Evolutionary conservation across 345 rosid species (phyloP).

Genomic region (Hibiscus tridactylites): DNA sequence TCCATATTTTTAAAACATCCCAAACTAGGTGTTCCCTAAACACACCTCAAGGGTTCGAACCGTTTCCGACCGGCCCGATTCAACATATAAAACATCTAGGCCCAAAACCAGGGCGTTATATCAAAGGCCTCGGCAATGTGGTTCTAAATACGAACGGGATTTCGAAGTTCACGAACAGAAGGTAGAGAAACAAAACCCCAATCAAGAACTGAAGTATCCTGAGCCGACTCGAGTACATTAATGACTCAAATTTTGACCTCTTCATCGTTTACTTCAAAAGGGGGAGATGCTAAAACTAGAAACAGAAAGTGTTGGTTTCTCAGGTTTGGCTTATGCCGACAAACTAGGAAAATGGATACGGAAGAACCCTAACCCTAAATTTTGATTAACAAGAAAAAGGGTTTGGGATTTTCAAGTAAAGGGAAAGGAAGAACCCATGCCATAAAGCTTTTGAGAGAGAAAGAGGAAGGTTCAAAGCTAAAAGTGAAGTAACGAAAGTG

Average conservation of each 20-base stretch:
- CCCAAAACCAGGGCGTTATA: no score
- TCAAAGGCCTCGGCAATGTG: conserved; percentile 26
- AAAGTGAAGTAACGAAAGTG: background rate
- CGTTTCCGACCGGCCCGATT: no score
- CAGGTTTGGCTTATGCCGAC: no score
- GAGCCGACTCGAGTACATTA: conserved; percentile 28
- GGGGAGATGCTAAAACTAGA: no score
- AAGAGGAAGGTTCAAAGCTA: background rate
- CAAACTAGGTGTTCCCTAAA: no score
- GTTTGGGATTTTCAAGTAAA: background rate
- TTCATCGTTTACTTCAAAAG: conserved; percentile 21
- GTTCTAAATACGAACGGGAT: conserved; percentile 36
- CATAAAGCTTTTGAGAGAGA: background rate
- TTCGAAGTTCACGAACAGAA: conserved; percentile 38
- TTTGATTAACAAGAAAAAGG: background rate
- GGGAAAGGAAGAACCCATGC: background rate
- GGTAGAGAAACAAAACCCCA: conserved; percentile 29
- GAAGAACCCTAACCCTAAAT: no score
- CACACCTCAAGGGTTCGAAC: no score
- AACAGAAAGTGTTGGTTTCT: no score
- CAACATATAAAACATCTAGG: no score
- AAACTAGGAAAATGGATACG: no score
- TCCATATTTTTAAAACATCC: no score
- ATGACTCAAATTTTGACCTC: conserved; percentile 31
- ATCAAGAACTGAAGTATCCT: conserved; percentile 28